Evolutionary conservation across 305 asterid genomes (phyloP), one percentile per base, ranked within the genome.

Genomic region (Fraxinus nigra): DNA sequence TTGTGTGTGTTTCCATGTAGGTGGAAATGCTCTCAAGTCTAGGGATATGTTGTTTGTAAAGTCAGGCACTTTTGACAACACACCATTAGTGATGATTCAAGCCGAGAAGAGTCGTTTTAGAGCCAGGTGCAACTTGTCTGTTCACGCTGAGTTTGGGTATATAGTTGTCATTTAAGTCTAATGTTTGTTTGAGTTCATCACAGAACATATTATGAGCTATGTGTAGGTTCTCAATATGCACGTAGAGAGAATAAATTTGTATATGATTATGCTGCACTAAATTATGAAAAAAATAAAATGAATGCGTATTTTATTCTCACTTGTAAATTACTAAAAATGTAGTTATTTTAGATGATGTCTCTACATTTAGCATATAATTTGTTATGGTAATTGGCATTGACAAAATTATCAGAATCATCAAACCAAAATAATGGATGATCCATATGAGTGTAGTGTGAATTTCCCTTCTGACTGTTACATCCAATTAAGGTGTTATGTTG

Each of bases 141-240:
- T 91, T 85, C 86, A 76, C 35, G 94, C 95, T 8, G 82, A 89
- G 43, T 88, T 87, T 88, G 78, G 86, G 94, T 93, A 87, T 82
- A 88, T 69, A 46, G 22, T 37, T 38, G 34, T 30, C 38, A 28
- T 67, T 67, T 13, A 11, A 67, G 22, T 10, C 33, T 65, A 28
- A 67, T 67, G 14, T 61, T 22, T 69, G 75, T 30, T 69, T 28
- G 20, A 30, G 37, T 28, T 69, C 20, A 32, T 30, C 38, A 13
- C 18, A 69, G 10, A 7, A 11, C 37, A 14, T 65, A 34, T 69
- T 69, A 69, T 69, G 75, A 30, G 40, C 38, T 69, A 69, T 13
- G 35, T 67, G 34, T 67, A 28, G 37, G 22, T 43, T 43, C 54
- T 43, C 16, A 43, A 11, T 3, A 43, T 43, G 59, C 5, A 14